These are phyloP conservation scores for Penicillium sp. DNA, from an alignment of 2,329 filamentous ascomycete genomes.

Conservation along the genomic window DNA sequence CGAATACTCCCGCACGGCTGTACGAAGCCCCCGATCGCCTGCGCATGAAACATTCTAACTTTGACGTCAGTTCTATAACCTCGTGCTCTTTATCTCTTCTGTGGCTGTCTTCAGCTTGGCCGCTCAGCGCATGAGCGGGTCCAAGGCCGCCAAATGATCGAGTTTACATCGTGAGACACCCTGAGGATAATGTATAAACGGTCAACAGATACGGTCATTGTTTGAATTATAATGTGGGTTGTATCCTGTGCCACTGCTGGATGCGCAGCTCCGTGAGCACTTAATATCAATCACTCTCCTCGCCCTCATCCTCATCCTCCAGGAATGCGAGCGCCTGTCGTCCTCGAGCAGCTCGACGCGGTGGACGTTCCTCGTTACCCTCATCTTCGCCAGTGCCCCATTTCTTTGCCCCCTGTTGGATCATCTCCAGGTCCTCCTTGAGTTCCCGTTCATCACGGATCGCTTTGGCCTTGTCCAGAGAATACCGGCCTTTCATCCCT, in stretches of 20 bases:
- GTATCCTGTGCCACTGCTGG: background rate
- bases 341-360: constrained; percentile 40
- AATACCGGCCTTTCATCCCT: constrained; percentile 87
- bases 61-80: constrained; percentile 76
- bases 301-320: constrained; percentile 64
- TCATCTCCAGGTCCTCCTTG: constrained; percentile 73
- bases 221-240: constrained; percentile 3
- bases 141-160: constrained; percentile 34
- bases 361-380: constrained; percentile 34
- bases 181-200: background rate
- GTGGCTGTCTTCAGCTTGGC: constrained; percentile 90
- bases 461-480: constrained; percentile 71
- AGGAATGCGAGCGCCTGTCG: constrained; percentile 54
- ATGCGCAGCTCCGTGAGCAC: background rate
- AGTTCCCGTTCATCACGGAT: constrained; percentile 87
- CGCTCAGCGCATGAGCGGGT: constrained; percentile 70
- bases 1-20: constrained; percentile 86
- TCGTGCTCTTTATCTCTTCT: constrained; percentile 93
- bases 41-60: constrained; percentile 6
- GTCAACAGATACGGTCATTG: constrained; percentile 9
- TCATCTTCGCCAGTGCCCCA: constrained; percentile 62
- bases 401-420: constrained; percentile 70
- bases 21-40: constrained; percentile 45
- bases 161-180: background rate
- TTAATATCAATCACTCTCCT: constrained; percentile 49